phyloP scores from a whole-genome alignment of 1,284 basidiomycete genomes.

The Puccinia hordei region DNA sequence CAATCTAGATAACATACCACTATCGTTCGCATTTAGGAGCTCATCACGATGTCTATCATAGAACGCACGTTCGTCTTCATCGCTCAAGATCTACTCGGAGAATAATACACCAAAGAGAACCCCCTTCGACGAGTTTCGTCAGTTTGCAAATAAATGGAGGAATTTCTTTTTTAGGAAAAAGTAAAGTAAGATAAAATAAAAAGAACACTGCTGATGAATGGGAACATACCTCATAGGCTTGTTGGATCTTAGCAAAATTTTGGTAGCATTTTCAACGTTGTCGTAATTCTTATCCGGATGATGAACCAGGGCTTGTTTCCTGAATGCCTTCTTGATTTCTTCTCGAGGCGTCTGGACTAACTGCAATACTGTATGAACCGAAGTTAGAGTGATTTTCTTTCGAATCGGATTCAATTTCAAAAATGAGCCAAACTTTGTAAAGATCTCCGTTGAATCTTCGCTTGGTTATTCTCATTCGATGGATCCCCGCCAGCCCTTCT shows the following conservation, averaged over 20 bases:
- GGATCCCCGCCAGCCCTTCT: neutral
- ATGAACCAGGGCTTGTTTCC: slow-evolving; percentile 58
- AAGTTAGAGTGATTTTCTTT: too few relatives aligned
- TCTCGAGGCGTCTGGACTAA: slow-evolving; percentile 53
- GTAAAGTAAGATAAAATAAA: neutral
- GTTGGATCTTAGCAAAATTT: slow-evolving; percentile 85
- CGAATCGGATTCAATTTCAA: neutral
- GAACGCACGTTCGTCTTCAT: slow-evolving; percentile 47
- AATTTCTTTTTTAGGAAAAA: neutral
- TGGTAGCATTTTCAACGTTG: slow-evolving; percentile 79
- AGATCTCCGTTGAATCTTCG: slow-evolving; percentile 30
- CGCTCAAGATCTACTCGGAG: slow-evolving; percentile 33
- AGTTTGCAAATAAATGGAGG: neutral
- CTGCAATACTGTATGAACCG: slow-evolving; percentile 54
- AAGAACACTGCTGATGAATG: neutral
- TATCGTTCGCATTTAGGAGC: slow-evolving; percentile 23
- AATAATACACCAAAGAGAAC: neutral
- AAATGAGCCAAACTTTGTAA: slow-evolving; percentile 39
- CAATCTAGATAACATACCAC: slow-evolving; percentile 26
- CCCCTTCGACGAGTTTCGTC: slow-evolving; percentile 4
- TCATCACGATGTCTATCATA: slow-evolving; percentile 50
- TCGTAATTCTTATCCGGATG: slow-evolving; percentile 63
- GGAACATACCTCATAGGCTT: slow-evolving; percentile 80
- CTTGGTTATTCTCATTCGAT: slow-evolving; percentile 3
- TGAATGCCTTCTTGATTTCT: slow-evolving; percentile 57